Percentiles rank a stretch among this genome's conserved stretches.
Evolutionary conservation across 1,284 basidiomycete species (phyloP).

Genomic region (Heterobasidion annosum): DNA sequence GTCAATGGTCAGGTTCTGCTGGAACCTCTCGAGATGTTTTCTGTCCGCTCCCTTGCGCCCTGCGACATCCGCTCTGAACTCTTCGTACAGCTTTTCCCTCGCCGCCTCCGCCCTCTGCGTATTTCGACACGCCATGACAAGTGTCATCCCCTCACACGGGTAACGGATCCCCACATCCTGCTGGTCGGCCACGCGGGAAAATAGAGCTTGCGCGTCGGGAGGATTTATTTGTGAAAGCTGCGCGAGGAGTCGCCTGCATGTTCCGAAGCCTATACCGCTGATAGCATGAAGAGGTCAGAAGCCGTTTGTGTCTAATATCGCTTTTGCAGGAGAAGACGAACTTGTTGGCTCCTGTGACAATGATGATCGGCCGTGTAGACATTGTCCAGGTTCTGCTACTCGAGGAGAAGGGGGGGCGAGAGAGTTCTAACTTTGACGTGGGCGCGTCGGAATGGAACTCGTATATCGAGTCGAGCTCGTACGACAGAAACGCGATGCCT

Average conservation of each 20-base stretch:
- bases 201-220: slow-evolving; percentile 40
- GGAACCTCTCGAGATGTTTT: slow-evolving; percentile 48
- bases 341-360: slow-evolving; percentile 68
- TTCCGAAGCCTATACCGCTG: slow-evolving; percentile 82
- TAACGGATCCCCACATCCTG: slow-evolving; percentile 7
- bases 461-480: too few species aligned
- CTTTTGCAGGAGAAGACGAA: slow-evolving; percentile 20
- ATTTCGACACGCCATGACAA: slow-evolving; percentile 81
- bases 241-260: slow-evolving; percentile 72
- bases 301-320: neutral
- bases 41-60: slow-evolving; percentile 23
- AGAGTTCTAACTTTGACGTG: too few species aligned
- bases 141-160: slow-evolving; percentile 50
- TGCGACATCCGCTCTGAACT: slow-evolving; percentile 46
- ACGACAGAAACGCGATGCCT: too few species aligned
- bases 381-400: neutral
- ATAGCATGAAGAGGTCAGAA: neutral
- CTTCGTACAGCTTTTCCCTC: slow-evolving; percentile 37
- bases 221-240: slow-evolving; percentile 51
- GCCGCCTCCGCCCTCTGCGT: slow-evolving; percentile 57
- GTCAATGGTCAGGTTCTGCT: slow-evolving; percentile 51
- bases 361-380: slow-evolving; percentile 37
- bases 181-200: slow-evolving; percentile 10
- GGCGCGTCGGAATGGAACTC: too few species aligned
- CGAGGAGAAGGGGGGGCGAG: neutral